Evolutionary conservation across 805 yeast species (phyloP).

Genomic region (Wickerhamomyces ciferrii): DNA sequence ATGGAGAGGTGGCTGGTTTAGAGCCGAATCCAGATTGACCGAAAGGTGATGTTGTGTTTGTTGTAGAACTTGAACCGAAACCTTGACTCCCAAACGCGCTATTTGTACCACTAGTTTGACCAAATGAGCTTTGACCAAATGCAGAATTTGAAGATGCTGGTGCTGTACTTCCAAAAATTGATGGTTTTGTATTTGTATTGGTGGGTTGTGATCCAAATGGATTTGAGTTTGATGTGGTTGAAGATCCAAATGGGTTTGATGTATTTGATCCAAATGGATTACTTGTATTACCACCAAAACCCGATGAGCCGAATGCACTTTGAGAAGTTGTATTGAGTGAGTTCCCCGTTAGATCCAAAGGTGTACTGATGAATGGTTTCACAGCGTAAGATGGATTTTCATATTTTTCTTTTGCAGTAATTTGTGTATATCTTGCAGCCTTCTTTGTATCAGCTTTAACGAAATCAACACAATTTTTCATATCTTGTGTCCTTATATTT

Average conservation of each 20-base stretch:
- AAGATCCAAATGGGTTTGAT: slow-evolving; percentile 10
- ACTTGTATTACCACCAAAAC: neutral
- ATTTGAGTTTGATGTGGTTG: neutral
- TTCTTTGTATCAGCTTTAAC: slow-evolving; percentile 34
- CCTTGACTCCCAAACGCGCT: neutral
- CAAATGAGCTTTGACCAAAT: slow-evolving; percentile 3
- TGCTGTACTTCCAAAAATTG: neutral
- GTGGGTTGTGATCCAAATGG: slow-evolving; percentile 11
- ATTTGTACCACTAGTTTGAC: slow-evolving; percentile 1
- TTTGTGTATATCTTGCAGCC: slow-evolving; percentile 56
- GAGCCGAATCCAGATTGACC: slow-evolving; percentile 18
- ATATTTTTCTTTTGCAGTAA: slow-evolving; percentile 29
- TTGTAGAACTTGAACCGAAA: slow-evolving; percentile 3
- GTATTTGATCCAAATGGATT: slow-evolving; percentile 9
- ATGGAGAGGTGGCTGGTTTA: slow-evolving; percentile 5
- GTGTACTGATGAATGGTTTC: slow-evolving; percentile 29
- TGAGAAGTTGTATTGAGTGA: slow-evolving; percentile 3
- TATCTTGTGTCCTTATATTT: slow-evolving; percentile 39
- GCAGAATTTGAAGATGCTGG: slow-evolving; percentile 1
- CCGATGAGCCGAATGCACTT: slow-evolving; percentile 2
- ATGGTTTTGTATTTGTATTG: slow-evolving; percentile 1
- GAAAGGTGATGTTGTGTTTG: slow-evolving; percentile 15
- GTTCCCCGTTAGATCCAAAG: slow-evolving; percentile 25
- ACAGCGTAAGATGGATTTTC: slow-evolving; percentile 21
- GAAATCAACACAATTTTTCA: slow-evolving; percentile 34